These are phyloP conservation scores for Deinandra increscens DNA, from an alignment of 129 eudicot genomes.

Conservation along the genomic window DNA sequence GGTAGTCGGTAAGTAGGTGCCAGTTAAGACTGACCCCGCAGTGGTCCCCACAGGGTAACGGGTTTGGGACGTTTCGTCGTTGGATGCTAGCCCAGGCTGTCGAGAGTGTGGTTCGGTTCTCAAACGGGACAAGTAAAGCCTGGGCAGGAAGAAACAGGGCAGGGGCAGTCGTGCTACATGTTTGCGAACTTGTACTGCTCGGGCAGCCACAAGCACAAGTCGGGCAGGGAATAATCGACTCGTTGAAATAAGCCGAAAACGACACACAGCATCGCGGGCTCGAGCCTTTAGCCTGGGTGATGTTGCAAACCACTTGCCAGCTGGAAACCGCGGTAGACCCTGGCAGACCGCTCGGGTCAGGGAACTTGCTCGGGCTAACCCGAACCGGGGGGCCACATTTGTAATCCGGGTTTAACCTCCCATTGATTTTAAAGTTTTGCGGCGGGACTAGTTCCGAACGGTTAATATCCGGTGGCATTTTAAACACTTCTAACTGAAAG, in stretches of 20 bases:
- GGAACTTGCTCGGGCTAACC: conserved; percentile 67
- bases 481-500: conserved; percentile 64
- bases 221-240: conserved; percentile 78
- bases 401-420: conserved; percentile 83
- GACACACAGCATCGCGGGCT: conserved; percentile 89
- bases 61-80: conserved; percentile 52
- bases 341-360: conserved; percentile 48
- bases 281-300: conserved; percentile 55
- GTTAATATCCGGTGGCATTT: conserved; percentile 88
- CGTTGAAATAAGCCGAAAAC: conserved; percentile 81
- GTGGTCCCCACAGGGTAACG: conserved; percentile 74
- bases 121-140: conserved; percentile 79
- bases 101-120: conserved; percentile 55
- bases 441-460: conserved; percentile 78
- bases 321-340: conserved; percentile 61
- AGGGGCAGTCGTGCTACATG: conserved; percentile 60
- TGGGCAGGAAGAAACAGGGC: conserved; percentile 83
- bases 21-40: conserved; percentile 93
- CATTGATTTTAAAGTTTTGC: conserved; percentile 70
- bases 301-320: conserved; percentile 96
- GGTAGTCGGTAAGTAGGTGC: conserved; percentile 73
- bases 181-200: conserved; percentile 19
- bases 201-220: conserved; percentile 97
- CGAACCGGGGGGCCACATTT: conserved; percentile 83
- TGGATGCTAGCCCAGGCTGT: conserved; percentile 81